Evolutionary conservation across 2,329 filamentous ascomycete genomes (phyloP), one percentile per base, ranked within the genome.

Genomic region (Sordariomycetes sp.): DNA sequence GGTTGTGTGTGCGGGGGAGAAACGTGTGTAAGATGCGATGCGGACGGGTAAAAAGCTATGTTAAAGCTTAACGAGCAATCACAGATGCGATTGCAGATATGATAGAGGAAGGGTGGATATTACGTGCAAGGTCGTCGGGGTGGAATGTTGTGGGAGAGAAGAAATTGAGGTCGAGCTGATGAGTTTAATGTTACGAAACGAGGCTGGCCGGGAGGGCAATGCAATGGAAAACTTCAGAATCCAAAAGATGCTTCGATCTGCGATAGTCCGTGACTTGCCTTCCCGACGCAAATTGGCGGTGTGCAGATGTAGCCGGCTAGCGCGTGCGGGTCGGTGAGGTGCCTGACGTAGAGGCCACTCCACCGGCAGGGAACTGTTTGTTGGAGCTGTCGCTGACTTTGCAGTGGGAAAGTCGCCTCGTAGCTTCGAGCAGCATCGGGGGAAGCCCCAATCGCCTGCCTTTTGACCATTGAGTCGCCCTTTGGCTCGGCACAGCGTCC

Each of bases 191-290:
- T 35, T 12, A 30, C 9, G 9, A 27, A 33, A 35, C 25, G 25
- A 34, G 25, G 33, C 33, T 34, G 23, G 12, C 26, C 30, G 36
- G 32, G 39, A 37, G 26, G 28, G 29, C 26, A 38, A 26, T 35
- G 39, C 34, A 35, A 46, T 54, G 54, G 61, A 64, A 64, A 49
- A 55, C 57, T 48, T 53, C 52, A 61, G 61, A 64, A 64, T 55
- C 53, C 47, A 46, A 59, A 59, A 59, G 57, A 60, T 54, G 42
- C 39, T 40, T 37, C 37, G 43, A 45, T 21, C 20, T 7, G 17
- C 33, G 25, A 30, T 37, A 38, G 30, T 16, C 21, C 14, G 18
- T 20, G 26, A 29, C 31, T 8, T 24, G 6, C 5, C 8, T 21
- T 4, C 8, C 31, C 16, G 26, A 12, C 11, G 4, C 6, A 10